These are phyloP conservation scores for Fomitopsis betulina DNA, from an alignment of 1,284 basidiomycete genomes.

Conservation along the genomic window DNA sequence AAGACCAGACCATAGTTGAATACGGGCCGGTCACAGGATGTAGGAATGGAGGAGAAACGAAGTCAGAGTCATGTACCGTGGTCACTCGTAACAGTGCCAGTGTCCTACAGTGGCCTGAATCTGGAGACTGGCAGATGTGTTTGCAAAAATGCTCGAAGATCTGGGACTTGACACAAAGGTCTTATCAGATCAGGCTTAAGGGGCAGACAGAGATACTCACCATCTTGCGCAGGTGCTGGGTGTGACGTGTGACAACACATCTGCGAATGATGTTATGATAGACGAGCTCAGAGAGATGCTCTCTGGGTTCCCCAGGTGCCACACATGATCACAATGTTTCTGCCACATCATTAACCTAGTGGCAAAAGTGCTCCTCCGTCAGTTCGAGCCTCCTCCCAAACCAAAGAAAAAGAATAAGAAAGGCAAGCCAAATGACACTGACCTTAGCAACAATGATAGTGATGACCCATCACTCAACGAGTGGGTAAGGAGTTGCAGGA, in stretches of 20 bases:
- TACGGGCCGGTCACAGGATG: no score
- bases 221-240: background rate
- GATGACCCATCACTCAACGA: background rate
- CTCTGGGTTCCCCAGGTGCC: background rate
- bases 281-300: background rate
- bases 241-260: background rate
- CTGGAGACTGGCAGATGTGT: background rate
- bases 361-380: background rate
- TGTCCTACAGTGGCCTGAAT: background rate
- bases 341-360: background rate
- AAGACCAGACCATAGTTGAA: no score
- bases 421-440: background rate
- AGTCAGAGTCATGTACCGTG: no score
- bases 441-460: background rate
- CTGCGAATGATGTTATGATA: background rate
- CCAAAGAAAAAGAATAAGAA: background rate
- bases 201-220: background rate
- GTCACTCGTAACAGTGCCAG: no score
- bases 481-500: background rate
- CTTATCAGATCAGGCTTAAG: background rate
- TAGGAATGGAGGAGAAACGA: no score
- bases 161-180: background rate
- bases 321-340: background rate
- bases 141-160: background rate
- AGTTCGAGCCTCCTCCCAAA: background rate